Base-by-base conservation (phyloP, 2,329 filamentous ascomycete species). In the Aspergillus unguis region DNA sequence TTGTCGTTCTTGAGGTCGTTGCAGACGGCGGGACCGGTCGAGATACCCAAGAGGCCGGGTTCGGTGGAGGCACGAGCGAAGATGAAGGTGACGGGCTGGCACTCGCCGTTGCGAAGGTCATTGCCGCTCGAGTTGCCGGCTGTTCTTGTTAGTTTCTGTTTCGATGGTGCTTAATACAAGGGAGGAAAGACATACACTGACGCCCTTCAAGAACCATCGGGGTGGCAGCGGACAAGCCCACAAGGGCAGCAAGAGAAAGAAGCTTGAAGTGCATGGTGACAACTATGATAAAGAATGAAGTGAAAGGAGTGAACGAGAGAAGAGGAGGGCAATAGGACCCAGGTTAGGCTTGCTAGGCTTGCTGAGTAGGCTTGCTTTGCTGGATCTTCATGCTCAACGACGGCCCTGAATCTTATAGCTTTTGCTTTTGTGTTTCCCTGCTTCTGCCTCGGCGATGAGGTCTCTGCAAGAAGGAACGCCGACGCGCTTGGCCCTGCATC, bases 51-150 rank as follows among this genome's bases (percentile, higher is more conserved):
- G 62, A 79, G 77, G n/a, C 77, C 77, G 5, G 65, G 58, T 57
- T 80, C 77, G 10, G 71, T 75, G 9, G 76, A 78, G 26, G 75
- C 77, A 42, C 77, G 72, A 7, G 77, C 76, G 56, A 75, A 80
- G 43, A 79, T 74, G 45, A 80, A 75, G 27, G 77, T 72, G 25
- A 77, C 63, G 29, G 69, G 65, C 56, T 65, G 68, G 64, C 76
- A 78, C 6, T 66, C 64, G 7, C 70, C 69, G 28, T 60, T 52
- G 6, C 68, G 70, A 52, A 75, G 72, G 35, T 76, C 74, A 7
- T 71, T 72, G 5, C 69, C 59, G 11, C 53, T 42, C n/a, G 37
- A 42, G 37, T 23, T 57, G 29, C 37, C 53, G 32, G 59, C 62
- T 58, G 11, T 4, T 26, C 17, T 25, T 27, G 29, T 50, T 46